Percentiles rank a stretch among this genome's conserved stretches.
phyloP scores from a whole-genome alignment of 331 rosid genomes.

The Acacia concinna region DNA sequence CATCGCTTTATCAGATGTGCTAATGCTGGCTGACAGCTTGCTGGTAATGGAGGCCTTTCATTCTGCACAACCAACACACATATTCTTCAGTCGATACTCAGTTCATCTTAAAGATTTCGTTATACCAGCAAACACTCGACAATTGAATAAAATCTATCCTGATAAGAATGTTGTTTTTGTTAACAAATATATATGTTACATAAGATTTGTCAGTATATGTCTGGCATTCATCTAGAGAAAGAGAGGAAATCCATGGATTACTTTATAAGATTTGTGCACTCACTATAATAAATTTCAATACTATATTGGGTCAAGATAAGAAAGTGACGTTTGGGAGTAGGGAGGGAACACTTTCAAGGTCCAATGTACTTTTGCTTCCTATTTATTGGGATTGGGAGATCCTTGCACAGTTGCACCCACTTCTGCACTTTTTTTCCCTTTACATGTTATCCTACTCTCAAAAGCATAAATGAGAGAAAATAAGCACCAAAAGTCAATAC shows the following conservation, averaged over 20 bases:
- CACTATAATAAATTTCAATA: background rate
- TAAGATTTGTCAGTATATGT: background rate
- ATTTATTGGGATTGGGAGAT: slow-evolving; percentile 19
- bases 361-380: slow-evolving; percentile 28
- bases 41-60: slow-evolving; percentile 84
- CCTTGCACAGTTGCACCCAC: slow-evolving; percentile 26
- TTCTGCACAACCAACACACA: slow-evolving; percentile 47
- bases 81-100: background rate
- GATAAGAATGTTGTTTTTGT: background rate
- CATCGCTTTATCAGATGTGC: slow-evolving; percentile 84
- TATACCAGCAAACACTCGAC: background rate
- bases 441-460: background rate
- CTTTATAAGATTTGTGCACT: slow-evolving; percentile 7
- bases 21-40: slow-evolving; percentile 75
- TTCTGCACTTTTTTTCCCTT: slow-evolving; percentile 11
- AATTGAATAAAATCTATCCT: background rate
- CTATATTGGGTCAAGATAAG: background rate
- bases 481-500: background rate
- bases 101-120: background rate
- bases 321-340: slow-evolving; percentile 9
- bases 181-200: background rate
- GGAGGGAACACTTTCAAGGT: slow-evolving; percentile 20
- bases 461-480: slow-evolving; percentile 7
- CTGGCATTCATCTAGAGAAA: background rate
- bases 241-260: background rate